These are phyloP conservation scores for Sicyos edulis DNA, from an alignment of 306 rosid genomes.

Conservation along the genomic window DNA sequence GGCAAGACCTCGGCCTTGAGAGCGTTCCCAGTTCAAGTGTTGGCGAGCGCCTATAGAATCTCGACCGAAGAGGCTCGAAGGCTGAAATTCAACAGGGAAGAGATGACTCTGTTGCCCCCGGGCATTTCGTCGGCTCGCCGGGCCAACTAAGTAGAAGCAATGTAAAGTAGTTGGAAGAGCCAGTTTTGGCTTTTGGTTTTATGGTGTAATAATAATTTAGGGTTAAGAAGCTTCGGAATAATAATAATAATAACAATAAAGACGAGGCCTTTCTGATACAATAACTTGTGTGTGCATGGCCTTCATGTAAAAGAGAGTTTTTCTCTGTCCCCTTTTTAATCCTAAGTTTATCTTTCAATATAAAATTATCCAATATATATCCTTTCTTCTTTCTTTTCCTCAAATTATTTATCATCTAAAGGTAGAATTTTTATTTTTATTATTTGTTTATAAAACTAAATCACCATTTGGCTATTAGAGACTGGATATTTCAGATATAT, in stretches of 20 bases:
- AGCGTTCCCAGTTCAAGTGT: constrained; percentile 41
- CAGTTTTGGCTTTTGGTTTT: constrained; percentile 19
- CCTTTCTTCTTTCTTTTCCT: too few species aligned
- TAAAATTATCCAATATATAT: too few species aligned
- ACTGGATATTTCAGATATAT: too few species aligned
- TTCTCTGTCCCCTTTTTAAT: too few species aligned
- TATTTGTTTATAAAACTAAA: too few species aligned
- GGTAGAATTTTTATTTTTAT: too few species aligned
- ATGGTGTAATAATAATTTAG: constrained; percentile 17
- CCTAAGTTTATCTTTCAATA: too few species aligned
- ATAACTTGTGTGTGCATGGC: constrained; percentile 3
- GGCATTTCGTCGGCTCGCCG: constrained; percentile 16
- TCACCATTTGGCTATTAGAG: too few species aligned
- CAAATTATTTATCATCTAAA: too few species aligned
- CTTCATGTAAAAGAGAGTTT: background rate
- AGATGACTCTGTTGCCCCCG: constrained; percentile 29
- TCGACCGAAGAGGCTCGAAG: constrained; percentile 26
- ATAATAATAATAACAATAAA: constrained; percentile 15
- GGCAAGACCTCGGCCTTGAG: constrained; percentile 31
- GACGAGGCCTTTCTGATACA: constrained; percentile 20
- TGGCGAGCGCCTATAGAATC: constrained; percentile 30
- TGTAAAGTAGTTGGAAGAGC: background rate
- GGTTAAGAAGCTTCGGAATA: constrained; percentile 14
- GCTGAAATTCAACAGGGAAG: constrained; percentile 39
- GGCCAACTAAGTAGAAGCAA: constrained; percentile 7